Percentiles rank a stretch among this genome's conserved stretches.
phyloP scores from a whole-genome alignment of 2,329 filamentous ascomycete species.

The Apiospora sp. region DNA sequence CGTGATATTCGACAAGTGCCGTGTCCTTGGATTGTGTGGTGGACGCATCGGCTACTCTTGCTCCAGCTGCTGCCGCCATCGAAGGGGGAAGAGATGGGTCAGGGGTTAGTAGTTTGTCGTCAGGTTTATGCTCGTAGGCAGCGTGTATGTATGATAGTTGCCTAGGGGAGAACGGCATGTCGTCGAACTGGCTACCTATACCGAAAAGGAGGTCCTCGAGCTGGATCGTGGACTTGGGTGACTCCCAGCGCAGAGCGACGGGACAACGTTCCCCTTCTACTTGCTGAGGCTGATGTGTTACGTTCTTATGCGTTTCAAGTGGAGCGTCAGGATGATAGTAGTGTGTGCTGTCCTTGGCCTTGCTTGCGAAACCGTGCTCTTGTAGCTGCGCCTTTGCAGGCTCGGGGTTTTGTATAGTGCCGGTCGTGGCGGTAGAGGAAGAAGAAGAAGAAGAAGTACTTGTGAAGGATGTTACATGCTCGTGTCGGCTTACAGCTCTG shows the following conservation, averaged over 20 bases:
- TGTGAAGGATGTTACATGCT: neutral
- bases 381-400: neutral
- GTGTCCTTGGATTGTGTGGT: neutral
- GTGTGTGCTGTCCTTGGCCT: neutral
- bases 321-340: neutral
- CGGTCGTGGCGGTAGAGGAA: neutral
- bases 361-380: neutral
- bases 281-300: neutral
- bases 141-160: neutral
- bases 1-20: neutral
- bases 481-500: too few species aligned
- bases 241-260: neutral
- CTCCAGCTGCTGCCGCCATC: neutral
- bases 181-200: neutral
- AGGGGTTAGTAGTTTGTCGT: neutral
- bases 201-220: constrained; percentile 8
- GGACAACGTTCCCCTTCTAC: neutral
- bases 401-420: neutral
- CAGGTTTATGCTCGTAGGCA: neutral
- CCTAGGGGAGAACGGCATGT: neutral
- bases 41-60: too few species aligned
- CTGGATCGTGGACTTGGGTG: constrained; percentile 14
- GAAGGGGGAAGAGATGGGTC: neutral
- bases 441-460: too few species aligned
- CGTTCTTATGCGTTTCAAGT: neutral